These are phyloP conservation scores for Lachnellula cervina DNA, from an alignment of 2,329 filamentous ascomycete genomes.

Conservation along the genomic window DNA sequence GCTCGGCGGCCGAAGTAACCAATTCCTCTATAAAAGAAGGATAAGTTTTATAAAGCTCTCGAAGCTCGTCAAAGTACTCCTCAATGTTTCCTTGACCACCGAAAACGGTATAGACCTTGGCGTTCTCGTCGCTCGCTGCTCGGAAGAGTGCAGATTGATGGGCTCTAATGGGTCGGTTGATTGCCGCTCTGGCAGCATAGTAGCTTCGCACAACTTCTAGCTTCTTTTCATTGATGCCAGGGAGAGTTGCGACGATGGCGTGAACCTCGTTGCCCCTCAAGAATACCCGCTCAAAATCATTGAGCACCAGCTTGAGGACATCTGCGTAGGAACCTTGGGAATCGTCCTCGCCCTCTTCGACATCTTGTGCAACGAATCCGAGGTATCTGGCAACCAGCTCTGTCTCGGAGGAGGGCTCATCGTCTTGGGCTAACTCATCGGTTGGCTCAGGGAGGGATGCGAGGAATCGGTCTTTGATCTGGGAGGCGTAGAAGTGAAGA, in stretches of 20 bases:
- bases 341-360: slow-evolving; percentile 89
- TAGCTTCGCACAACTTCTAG: slow-evolving; percentile 84
- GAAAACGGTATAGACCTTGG: slow-evolving; percentile 88
- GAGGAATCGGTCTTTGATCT: slow-evolving; percentile 87
- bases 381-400: slow-evolving; percentile 94
- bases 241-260: slow-evolving; percentile 76
- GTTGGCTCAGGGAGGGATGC: slow-evolving; percentile 83
- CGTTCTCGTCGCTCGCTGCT: slow-evolving; percentile 77
- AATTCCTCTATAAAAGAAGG: slow-evolving; percentile 85
- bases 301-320: slow-evolving; percentile 84
- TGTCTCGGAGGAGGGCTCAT: slow-evolving; percentile 92
- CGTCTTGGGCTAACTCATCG: slow-evolving; percentile 95
- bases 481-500: slow-evolving; percentile 91
- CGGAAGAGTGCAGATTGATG: slow-evolving; percentile 92
- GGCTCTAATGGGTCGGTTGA: slow-evolving; percentile 79
- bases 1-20: slow-evolving; percentile 72
- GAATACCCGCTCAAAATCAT: slow-evolving; percentile 95
- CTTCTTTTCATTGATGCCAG: slow-evolving; percentile 92
- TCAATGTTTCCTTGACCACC: slow-evolving; percentile 98
- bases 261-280: slow-evolving; percentile 95
- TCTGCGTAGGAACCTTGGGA: slow-evolving; percentile 84
- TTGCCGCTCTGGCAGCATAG: slow-evolving; percentile 80
- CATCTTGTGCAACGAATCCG: slow-evolving; percentile 80
- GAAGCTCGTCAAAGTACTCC: slow-evolving; percentile 97
- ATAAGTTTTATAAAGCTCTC: slow-evolving; percentile 87